These are phyloP conservation scores for Diaporthe amygdali DNA, from an alignment of 2,329 filamentous ascomycete species.

Conservation along the genomic window DNA sequence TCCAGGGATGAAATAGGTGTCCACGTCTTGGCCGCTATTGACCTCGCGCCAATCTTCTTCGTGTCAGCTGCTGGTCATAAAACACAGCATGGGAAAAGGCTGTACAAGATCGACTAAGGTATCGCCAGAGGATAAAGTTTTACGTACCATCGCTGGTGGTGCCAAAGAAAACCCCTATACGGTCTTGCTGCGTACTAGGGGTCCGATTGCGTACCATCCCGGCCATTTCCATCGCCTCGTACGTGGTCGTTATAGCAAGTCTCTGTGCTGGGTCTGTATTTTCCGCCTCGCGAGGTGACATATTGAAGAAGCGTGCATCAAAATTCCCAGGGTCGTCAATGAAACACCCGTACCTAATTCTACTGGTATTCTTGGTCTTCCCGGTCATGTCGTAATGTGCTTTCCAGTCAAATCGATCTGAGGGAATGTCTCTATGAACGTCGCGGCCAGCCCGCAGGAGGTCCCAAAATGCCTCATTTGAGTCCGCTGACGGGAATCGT, in stretches of 20 bases:
- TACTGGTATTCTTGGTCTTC: slow-evolving; percentile 55
- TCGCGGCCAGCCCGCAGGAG: slow-evolving; percentile 29
- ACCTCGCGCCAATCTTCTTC: slow-evolving; percentile 53
- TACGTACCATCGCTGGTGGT: slow-evolving; percentile 56
- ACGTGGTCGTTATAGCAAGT: slow-evolving; percentile 4
- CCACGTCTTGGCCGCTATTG: slow-evolving; percentile 51
- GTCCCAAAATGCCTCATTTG: slow-evolving; percentile 11
- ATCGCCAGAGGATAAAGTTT: neutral
- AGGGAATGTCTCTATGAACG: slow-evolving; percentile 27
- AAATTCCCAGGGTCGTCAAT: slow-evolving; percentile 14
- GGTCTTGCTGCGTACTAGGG: slow-evolving; percentile 33
- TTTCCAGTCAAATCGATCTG: slow-evolving; percentile 9
- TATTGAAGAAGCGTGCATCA: slow-evolving; percentile 23
- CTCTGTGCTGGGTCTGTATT: slow-evolving; percentile 24
- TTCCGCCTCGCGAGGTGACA: slow-evolving; percentile 20
- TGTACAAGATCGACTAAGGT: neutral
- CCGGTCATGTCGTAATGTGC: slow-evolving; percentile 31
- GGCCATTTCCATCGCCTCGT: slow-evolving; percentile 44
- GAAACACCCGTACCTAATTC: slow-evolving; percentile 55
- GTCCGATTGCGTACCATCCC: slow-evolving; percentile 41
- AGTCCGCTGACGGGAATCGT: neutral
- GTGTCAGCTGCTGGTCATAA: slow-evolving; percentile 1
- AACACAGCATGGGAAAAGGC: slow-evolving; percentile 29
- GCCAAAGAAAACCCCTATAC: slow-evolving; percentile 70
- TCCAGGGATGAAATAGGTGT: slow-evolving; percentile 30